Base-by-base conservation (phyloP, 129 eudicot species). In the Saussurea involucrata region DNA sequence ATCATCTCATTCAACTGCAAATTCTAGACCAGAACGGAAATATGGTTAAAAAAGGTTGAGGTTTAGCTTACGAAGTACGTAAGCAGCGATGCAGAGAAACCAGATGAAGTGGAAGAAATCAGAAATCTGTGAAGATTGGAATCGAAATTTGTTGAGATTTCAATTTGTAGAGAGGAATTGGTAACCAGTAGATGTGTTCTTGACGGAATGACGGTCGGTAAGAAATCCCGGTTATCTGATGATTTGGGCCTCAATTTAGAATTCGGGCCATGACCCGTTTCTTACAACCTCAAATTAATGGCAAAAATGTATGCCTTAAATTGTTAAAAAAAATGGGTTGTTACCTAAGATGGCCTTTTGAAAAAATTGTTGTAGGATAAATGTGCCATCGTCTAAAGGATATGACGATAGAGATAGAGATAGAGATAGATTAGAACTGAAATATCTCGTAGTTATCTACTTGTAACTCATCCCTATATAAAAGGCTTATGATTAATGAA, bases 91-190 rank as follows among this genome's bases (percentile, higher is more conserved):
- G 44, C 28, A 24, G 22, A n/a, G 24, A 63, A 9, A 17, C n/a
- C 25, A 24, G 72, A 40, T 40, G 32, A 40, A 75, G 21, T 40
- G 29, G 58, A 25, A 42, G 72, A 42, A 27, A 65, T 76, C 27
- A 18, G n/a, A 63, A 74, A 34, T 63, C 29, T 5, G 28, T 64
- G 63, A 40, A 42, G 64, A 76, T 13, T 64, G 36, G 46, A 27
- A 76, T 76, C 20, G 72, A 44, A 75, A 76, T 76, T 65, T 18
- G 80, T 65, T 65, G 72, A 76, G 80, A 76, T 76, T 75, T 76
- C 80, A 65, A 76, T 64, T 76, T 72, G 72, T 24, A 18, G 64
- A 64, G 72, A 76, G 61, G 80, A 64, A 76, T 42, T 64, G 40
- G 72, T 11, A 65, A 65, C 2, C 63, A 29, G 80, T 67, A 66